phyloP scores from a whole-genome alignment of 1,284 basidiomycete genomes.

The Ganoderma boninense region DNA sequence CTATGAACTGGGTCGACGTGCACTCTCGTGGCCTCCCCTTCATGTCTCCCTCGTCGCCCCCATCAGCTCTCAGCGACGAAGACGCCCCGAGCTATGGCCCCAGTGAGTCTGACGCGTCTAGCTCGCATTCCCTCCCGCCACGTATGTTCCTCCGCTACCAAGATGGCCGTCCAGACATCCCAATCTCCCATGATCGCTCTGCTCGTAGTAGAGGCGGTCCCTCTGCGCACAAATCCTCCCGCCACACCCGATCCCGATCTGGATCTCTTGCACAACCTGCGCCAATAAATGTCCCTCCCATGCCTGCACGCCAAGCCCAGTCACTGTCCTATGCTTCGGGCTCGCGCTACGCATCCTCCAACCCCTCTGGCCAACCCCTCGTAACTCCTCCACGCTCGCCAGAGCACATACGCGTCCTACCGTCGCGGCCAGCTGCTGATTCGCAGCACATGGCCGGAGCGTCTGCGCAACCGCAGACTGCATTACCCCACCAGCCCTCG shows the following conservation, averaged over 20 bases:
- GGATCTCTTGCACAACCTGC: constrained; percentile 32
- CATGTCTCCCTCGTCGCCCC: constrained; percentile 66
- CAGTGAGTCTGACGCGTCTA: constrained; percentile 66
- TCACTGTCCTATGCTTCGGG: constrained; percentile 41
- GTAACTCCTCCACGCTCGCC: constrained; percentile 37
- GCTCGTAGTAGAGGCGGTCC: constrained; percentile 17
- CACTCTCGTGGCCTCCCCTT: constrained; percentile 50
- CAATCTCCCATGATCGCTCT: constrained; percentile 53
- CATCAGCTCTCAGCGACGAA: constrained; percentile 55
- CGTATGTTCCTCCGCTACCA: constrained; percentile 73
- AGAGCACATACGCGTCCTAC: constrained; percentile 44
- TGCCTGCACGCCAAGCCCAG: constrained; percentile 34
- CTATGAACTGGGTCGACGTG: constrained; percentile 64
- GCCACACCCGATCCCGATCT: constrained; percentile 33
- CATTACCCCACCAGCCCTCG: constrained; percentile 31
- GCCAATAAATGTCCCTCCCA: constrained; percentile 25
- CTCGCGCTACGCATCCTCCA: constrained; percentile 26
- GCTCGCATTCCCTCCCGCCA: constrained; percentile 71
- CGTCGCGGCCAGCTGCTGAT: constrained; percentile 40
- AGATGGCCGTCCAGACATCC: constrained; percentile 68
- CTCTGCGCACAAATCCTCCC: constrained; percentile 22
- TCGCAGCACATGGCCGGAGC: constrained; percentile 29
- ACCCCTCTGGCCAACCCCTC: constrained; percentile 9
- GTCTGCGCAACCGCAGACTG: constrained; percentile 25
- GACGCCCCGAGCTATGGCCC: constrained; percentile 55